A percentile compares a stretch with the other conserved stretches of the same genome.
phyloP scores from a whole-genome alignment of 2,329 filamentous ascomycete species.

The Paracorniculantispora psalliotae region DNA sequence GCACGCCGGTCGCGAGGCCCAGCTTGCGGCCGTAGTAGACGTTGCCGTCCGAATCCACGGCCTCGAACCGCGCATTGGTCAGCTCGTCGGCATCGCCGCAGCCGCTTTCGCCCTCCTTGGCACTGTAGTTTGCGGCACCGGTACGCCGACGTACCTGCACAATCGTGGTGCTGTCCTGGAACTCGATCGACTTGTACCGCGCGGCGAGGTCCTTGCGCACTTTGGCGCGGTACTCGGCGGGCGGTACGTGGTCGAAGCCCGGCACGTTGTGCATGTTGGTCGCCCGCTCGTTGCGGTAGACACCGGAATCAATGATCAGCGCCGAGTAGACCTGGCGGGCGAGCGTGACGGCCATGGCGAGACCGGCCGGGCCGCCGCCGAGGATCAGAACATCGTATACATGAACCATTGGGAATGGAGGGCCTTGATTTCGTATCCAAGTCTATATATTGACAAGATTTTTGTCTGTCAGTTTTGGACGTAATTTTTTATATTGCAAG shows the following conservation, averaged over 20 bases:
- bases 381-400: conserved; percentile 48
- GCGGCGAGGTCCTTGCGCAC: conserved; percentile 28
- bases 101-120: background rate
- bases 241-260: conserved; percentile 34
- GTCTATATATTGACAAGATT: no score
- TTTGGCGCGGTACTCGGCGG: conserved; percentile 31
- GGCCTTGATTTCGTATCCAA: no score
- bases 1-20: conserved; percentile 49
- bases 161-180: conserved; percentile 19
- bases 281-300: conserved; percentile 45
- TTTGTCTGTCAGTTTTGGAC: no score
- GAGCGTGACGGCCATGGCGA: conserved; percentile 42
- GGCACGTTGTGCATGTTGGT: conserved; percentile 44
- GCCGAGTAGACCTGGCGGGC: conserved; percentile 44
- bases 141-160: conserved; percentile 6
- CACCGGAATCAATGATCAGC: conserved; percentile 44
- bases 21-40: conserved; percentile 47
- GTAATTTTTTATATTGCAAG: no score
- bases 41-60: conserved; percentile 35
- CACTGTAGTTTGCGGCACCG: background rate
- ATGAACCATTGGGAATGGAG: conserved; percentile 12
- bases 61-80: conserved; percentile 28
- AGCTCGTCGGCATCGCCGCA: background rate
- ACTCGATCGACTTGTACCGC: conserved; percentile 32
- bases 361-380: conserved; percentile 48